phyloP scores from a whole-genome alignment of 2,329 filamentous ascomycete genomes.

The Sporothrix phasma region DNA sequence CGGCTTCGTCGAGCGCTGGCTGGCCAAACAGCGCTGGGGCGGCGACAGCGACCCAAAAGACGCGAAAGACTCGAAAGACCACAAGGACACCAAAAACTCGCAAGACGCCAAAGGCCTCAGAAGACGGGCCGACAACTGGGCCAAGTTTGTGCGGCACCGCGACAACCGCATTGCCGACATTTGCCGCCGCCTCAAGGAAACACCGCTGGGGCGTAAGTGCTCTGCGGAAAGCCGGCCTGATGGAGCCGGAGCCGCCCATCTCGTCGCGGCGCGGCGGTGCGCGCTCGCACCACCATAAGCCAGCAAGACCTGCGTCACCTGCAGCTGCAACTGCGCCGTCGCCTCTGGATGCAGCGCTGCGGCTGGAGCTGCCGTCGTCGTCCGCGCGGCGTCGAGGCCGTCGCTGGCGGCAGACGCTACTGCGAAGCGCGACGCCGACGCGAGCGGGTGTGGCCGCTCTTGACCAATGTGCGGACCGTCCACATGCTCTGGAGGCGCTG shows the following conservation, averaged over 20 bases:
- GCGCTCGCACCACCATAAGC: not conserved
- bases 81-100: too few species aligned
- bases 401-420: not conserved
- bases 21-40: conserved; percentile 61
- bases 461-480: not conserved
- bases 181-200: conserved; percentile 39
- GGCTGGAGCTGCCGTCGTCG: not conserved
- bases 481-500: not conserved
- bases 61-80: too few species aligned
- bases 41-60: too few species aligned
- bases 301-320: conserved; percentile 28
- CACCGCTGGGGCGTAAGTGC: conserved; percentile 41
- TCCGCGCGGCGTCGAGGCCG: not conserved
- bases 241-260: conserved; percentile 25
- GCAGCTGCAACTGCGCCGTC: conserved; percentile 23
- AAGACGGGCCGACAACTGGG: conserved; percentile 45
- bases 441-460: not conserved
- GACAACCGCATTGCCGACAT: conserved; percentile 46
- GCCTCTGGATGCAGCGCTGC: not conserved
- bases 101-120: too few species aligned
- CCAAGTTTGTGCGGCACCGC: conserved; percentile 27
- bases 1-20: conserved; percentile 61
- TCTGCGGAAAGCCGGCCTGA: conserved; percentile 40
- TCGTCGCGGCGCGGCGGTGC: not conserved
- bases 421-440: not conserved